Base-by-base conservation (phyloP, 306 rosid genomes). In the Cercis canadensis region DNA sequence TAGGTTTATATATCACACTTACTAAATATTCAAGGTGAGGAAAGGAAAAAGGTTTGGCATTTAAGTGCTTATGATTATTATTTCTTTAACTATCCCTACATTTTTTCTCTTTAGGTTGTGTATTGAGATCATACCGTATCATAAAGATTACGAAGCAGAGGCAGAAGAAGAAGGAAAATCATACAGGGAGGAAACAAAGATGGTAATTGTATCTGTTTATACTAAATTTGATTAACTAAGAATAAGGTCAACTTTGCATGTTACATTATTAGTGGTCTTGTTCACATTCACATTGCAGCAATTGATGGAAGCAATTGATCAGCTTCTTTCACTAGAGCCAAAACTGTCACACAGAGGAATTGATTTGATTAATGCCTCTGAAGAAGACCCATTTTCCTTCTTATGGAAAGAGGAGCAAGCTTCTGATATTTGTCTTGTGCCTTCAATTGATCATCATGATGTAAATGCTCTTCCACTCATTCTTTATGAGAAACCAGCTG, bases 371-470 rank as follows among this genome's bases (percentile, higher is more conserved):
- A 49, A 41, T 14, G 66, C 66, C 43, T 57, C 13, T 57, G 29
- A 24, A 24, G 41, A 57, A 57, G 66, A 44, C 7, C 3, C 19
- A 16, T 18, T 71, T 59, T 57, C 39, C 3, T 36, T 71, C 32
- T 37, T 60, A 60, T 36, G 60, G 51, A 71, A 41, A 37, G 60
- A 60, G 46, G 32, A 71, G 7, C 68, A 47, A 71, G 17, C 10
- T 4, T 33, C 68, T 32, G 8, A 59, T 46, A 49, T 18, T 58
- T 46, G 31, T 47, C 16, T 65, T 40, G 62, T 15, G 17, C 29
- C 36, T 15, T 31, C 3, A 37, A 15, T 15, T 15, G 19, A 57
- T 13, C 16, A 44, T 12, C 1, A 11, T 58, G 45, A 59, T 16
- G 37, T 15, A 14, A 37, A 29, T 59, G 45, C 37, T 36, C 19